phyloP scores from a whole-genome alignment of 2,329 filamentous ascomycete genomes.

The Tolypocladium endophyticum region DNA sequence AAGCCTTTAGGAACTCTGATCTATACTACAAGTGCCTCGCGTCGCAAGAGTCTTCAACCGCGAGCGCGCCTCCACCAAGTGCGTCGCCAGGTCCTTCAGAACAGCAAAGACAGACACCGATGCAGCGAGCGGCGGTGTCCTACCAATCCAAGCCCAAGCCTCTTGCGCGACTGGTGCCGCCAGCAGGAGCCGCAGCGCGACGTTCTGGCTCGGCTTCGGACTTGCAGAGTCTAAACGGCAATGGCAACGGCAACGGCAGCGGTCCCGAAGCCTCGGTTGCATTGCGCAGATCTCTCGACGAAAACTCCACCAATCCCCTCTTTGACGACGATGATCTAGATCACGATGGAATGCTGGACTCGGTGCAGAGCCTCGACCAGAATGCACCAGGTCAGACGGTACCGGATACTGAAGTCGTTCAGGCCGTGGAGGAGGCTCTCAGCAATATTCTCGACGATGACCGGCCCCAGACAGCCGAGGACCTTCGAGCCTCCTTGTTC shows the following conservation, averaged over 20 bases:
- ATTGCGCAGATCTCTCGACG: constrained; percentile 62
- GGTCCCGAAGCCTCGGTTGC: constrained; percentile 26
- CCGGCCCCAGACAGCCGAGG: constrained; percentile 51
- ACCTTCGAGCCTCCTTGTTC: constrained; percentile 58
- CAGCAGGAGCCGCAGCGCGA: constrained; percentile 23
- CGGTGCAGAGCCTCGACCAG: constrained; percentile 69
- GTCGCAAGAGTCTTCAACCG: constrained; percentile 60
- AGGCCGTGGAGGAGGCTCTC: constrained; percentile 85
- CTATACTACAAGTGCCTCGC: constrained; percentile 94
- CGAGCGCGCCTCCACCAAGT: constrained; percentile 9
- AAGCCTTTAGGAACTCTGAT: constrained; percentile 83
- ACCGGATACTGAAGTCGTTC: constrained; percentile 71
- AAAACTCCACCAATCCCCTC: constrained; percentile 37
- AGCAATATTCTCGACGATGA: constrained; percentile 85
- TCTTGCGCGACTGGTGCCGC: constrained; percentile 25
- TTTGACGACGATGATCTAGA: constrained; percentile 80
- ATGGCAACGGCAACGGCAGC: constrained; percentile 26
- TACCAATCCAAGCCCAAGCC: constrained; percentile 33
- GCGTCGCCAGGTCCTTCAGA: not conserved
- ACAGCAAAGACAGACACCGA: constrained; percentile 5
- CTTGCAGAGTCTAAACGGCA: constrained; percentile 26
- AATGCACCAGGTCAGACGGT: constrained; percentile 42
- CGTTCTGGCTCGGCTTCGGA: constrained; percentile 39
- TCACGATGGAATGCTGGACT: constrained; percentile 57
- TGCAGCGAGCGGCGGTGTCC: constrained; percentile 23